Evolutionary conservation across 2,329 filamentous ascomycete genomes (phyloP), one percentile per base, ranked within the genome.

Genomic region (Clonostachys chloroleuca): DNA sequence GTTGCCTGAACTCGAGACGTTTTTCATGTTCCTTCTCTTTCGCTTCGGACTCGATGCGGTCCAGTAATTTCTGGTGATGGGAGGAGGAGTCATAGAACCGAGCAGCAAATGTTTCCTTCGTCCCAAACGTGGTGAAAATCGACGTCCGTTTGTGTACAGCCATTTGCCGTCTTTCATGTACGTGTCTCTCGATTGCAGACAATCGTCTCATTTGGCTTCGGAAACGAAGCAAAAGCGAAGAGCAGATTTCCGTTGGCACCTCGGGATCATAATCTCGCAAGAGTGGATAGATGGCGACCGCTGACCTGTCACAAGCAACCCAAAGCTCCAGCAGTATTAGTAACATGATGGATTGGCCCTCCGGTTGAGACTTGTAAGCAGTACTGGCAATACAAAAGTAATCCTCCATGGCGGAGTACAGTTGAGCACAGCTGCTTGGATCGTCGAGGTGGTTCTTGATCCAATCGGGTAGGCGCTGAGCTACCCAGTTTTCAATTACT

Each of bases 291-390:
- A 59, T 47, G 1, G 37, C n/a, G 3, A 68, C 63, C 2, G 72
- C 73, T 5, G 65, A 64, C 45, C 63, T 72, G 50, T 86, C 81
- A 34, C 74, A 71, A 1, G 75, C 75, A 7, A 79, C 56, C 82
- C 82, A 86, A 0, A 86, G 56, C 46, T 83, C 78, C 3, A 82
- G 52, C 0, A 77, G 51, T 0, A 73, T 80, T 1, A 86, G 63
- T 2, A 80, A 50, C 73, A 82, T 81, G 4, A 72, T 43, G 0
- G 82, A 85, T 0, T 64, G 52, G 1, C 59, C 62, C 46, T 76
- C 69, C 0, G 80, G 72, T 7, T 70, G 67, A 0, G 44, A 50
- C 0, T 46, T 3, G 40, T 81, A 82, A 0, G 34, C 4, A 12
- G 6, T 9, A 2, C 6, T 9, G 0, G 2, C 0, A 1, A 30